A percentile compares a stretch with the other conserved stretches of the same genome.
Evolutionary conservation across 495 filamentous ascomycete species (phyloP).

Genomic region (Penicillium angulare): DNA sequence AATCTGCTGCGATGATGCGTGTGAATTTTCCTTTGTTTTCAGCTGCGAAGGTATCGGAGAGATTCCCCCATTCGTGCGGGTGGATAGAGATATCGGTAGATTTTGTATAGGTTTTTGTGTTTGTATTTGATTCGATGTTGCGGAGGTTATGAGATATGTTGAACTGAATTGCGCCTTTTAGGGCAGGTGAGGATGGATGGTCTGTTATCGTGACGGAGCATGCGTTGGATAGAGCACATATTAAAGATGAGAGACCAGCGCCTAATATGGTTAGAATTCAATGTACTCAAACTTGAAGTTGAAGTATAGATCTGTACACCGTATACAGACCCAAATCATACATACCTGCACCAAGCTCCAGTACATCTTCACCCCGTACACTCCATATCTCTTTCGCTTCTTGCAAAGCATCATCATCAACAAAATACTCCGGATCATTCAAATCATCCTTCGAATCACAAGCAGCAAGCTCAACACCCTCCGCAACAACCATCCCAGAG

Average conservation of each 20-base stretch:
- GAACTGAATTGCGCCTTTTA: slow-evolving; percentile 57
- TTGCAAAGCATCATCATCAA: no score
- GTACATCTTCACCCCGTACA: slow-evolving; percentile 49
- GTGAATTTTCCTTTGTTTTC: slow-evolving; percentile 54
- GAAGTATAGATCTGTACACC: no score
- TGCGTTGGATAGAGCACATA: slow-evolving; percentile 64
- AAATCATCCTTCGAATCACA: no score
- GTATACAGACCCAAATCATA: no score
- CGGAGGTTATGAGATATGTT: slow-evolving; percentile 61
- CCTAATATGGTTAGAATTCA: slow-evolving; percentile 49
- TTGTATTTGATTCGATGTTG: not conserved
- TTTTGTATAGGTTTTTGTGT: slow-evolving; percentile 8
- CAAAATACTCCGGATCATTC: no score
- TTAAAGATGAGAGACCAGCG: slow-evolving; percentile 70
- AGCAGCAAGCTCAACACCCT: slow-evolving; percentile 58
- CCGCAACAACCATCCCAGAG: slow-evolving; percentile 68
- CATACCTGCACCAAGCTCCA: slow-evolving; percentile 64
- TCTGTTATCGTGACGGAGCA: slow-evolving; percentile 66
- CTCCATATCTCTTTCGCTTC: slow-evolving; percentile 40
- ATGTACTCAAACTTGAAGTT: no score
- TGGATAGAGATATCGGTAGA: slow-evolving; percentile 40
- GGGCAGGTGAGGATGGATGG: slow-evolving; percentile 67
- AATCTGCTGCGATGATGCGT: slow-evolving; percentile 77
- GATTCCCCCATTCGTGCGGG: slow-evolving; percentile 74
- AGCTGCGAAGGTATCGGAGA: slow-evolving; percentile 53